Evolutionary conservation across 495 filamentous ascomycete species (phyloP), one percentile per base, ranked within the genome.

Genomic region (Penicillium longicatenatum): DNA sequence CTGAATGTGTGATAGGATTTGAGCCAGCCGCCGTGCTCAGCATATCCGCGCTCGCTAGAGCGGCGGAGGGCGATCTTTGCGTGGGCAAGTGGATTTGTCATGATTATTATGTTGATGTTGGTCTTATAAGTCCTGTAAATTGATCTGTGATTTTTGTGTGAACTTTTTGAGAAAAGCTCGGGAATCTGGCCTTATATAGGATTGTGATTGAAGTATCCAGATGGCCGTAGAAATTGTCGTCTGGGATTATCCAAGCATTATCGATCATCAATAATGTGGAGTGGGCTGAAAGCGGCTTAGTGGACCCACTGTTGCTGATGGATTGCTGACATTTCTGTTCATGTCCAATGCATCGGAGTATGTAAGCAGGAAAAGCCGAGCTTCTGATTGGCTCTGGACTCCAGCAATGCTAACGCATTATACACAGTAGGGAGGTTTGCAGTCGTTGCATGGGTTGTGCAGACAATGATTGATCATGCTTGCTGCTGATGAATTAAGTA

Each of bases 1-100:
- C 79, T 83, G 80, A 95, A 93, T 54, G 86, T 90, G 76, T 93
- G 90, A 75, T 86, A 92, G 21, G 83, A 86, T 70, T 92, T 86
- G n/a, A 92, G 84, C 89, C 89, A 93, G 68, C 86, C 89, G 70
- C 86, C 86, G 70, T 91, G 87, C 66, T 92, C 82, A 55, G 82
- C 79, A 68, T 92, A 89, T 39, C 89, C 90, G 46, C 89, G 81
- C 30, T 81, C 78, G 37, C 67, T 66, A 33, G 85, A 88, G 59
- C 75, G 80, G 63, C 86, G 86, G 21, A 80, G 78, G 24, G 79
- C 78, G 68, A 90, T 85, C 61, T 82, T 85, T 45, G 84, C 84
- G 78, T 88, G 79, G 24, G 76, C 60, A 59, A 87, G 82, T 45
- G 79, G 72, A 63, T 81, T 82, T 37, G 82, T 70, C 81, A 85